Base-by-base conservation (phyloP, 2,329 filamentous ascomycete genomes). In the Zymoseptoria brevis region DNA sequence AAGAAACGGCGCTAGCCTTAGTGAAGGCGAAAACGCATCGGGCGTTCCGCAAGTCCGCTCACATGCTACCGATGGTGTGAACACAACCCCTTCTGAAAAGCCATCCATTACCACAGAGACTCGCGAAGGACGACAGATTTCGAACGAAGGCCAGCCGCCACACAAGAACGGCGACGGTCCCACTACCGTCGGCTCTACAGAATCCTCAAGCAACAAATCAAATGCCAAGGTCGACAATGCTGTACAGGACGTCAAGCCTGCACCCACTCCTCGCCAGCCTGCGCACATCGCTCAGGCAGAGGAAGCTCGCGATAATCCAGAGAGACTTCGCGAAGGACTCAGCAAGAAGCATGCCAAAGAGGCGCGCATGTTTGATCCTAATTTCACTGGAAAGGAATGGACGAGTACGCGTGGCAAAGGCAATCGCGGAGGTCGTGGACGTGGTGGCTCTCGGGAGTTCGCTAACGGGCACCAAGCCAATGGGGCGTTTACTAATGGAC, bases 361-460 rank as follows among this genome's bases (percentile, higher is more conserved):
- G 48, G 50, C 58, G 21, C 60, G 66, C 22, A 54, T 57, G 19
- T 66, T 63, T 50, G 65, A 71, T 50, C 54, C 56, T 45, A 67
- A 65, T 41, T 58, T 55, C 54, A 63, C 59, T 54, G 60, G 60
- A 58, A 68, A 67, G 57, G 66, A 71, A 41, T 59, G 58, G 53
- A 64, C 55, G 24, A 60, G 48, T 50, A 29, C 22, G n/a, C 51
- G 51, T 53, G 64, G 64, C 3, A 54, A 57, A 13, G 16, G 64
- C 22, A 65, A 70, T n/a, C 66, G 69, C 30, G 61, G 62, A 29
- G 69, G 70, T 52, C 68, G 71, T 57, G 71, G 72, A 29, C 69
- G 69, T 48, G 68, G 68, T 57, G 66, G 66, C 55, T 67, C 69
- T 24, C 65, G 69, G 24, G 70, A 72, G 49, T 70, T 69, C 49